Conservation (phyloP, 768 basidiomycete genomes). For the Boletus sp. region DNA sequence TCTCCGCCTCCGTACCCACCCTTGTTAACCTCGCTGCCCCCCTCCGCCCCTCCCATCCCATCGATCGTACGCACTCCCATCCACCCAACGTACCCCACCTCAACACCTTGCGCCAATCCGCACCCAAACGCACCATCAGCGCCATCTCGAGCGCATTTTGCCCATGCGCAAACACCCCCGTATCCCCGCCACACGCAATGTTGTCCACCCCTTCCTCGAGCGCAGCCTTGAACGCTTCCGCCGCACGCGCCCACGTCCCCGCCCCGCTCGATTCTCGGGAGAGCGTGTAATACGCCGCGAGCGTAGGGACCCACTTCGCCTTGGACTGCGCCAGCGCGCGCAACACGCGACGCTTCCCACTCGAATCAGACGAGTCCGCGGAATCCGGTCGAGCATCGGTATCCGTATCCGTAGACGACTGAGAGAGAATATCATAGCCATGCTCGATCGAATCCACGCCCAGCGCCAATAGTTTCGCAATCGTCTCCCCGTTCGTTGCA, state of each 20-base stretch:
- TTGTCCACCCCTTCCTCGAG: constrained; percentile 42
- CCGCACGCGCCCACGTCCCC: constrained; percentile 38
- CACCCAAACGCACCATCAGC: constrained; percentile 58
- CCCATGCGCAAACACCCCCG: constrained; percentile 62
- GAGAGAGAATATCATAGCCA: constrained; percentile 33
- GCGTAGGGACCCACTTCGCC: constrained; percentile 58
- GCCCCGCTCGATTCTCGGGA: constrained; percentile 13
- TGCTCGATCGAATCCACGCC: constrained; percentile 60
- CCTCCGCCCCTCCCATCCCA: constrained; percentile 42
- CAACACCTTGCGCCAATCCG: constrained; percentile 50
- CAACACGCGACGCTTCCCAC: background rate
- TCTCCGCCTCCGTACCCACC: constrained; percentile 26
- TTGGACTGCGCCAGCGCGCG: constrained; percentile 25
- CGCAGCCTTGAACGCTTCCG: constrained; percentile 44
- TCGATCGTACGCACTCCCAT: constrained; percentile 52
- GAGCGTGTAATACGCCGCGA: constrained; percentile 46
- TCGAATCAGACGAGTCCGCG: constrained; percentile 6
- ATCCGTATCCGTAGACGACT: background rate
- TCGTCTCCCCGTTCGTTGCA: constrained; percentile 35
- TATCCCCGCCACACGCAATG: constrained; percentile 65
- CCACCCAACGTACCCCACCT: constrained; percentile 60
- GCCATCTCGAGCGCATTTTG: constrained; percentile 59
- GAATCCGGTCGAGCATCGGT: background rate
- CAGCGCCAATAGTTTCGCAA: constrained; percentile 30
- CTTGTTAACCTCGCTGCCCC: constrained; percentile 27